Base-by-base conservation (phyloP, 352 stramenopile species). In the Phytophthora megakarya region DNA sequence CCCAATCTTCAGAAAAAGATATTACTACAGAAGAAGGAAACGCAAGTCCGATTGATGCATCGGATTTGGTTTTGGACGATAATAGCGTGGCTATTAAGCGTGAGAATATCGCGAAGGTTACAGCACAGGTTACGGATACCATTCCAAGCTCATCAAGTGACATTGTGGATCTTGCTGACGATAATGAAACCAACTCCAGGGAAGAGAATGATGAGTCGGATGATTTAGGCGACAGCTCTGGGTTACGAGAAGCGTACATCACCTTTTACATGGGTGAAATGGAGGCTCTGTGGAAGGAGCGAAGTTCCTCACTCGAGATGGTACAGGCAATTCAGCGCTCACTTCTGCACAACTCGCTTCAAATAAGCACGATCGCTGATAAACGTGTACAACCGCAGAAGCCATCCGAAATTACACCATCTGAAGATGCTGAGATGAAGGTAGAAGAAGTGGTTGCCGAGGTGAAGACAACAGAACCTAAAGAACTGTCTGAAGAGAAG, bases 201-300 rank as follows among this genome's bases (percentile, higher is more conserved):
- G 54, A 73, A 0, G 53, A 61, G 15, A 39, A 46, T 11, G 60
- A 65, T 10, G 68, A 75, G 49, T 40, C 52, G 30, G 51, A 65
- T 37, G 70, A 68, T 19, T 63, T 89, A 2, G 69, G 67, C 15
- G 80, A 85, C 39, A 95, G 71, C 54, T 68, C 64, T 19, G 76
- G 80, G 10, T 59, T 93, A 23, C 79, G 77, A 16, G 62, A 87
- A 50, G 75, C 82, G 7, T 95, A 95, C 54, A 75, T 87, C 3
- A 75, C 65, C 2, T 93, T 95, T 60, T 95, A 92, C 60, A 88
- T 86, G 67, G 73, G 86, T 11, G 86, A 95, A 58, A 87, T 95
- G 67, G 80, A 93, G 52, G 67, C 72, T 25, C 66, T 95, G 47
- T 95, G 86, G 86, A 91, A 90, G 61, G 86, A 95, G 63, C 67